Conservation (phyloP, 1,284 basidiomycete genomes). For the Apiotrichum siamense region DNA sequence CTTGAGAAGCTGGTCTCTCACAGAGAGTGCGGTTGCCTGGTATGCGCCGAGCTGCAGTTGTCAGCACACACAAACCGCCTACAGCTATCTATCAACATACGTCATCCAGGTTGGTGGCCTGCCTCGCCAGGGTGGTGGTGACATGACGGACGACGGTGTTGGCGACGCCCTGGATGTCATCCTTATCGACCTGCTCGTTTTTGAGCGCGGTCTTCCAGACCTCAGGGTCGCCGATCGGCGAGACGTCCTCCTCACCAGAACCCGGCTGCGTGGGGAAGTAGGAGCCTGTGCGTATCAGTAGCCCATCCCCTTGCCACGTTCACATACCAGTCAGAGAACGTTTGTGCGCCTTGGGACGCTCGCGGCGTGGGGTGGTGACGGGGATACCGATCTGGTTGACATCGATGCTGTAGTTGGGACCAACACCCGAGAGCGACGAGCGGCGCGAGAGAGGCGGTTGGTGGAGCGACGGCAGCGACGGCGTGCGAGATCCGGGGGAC, state of each 20-base stretch:
- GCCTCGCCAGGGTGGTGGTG: constrained; percentile 77
- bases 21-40: constrained; percentile 55
- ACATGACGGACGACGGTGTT: constrained; percentile 73
- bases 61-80: constrained; percentile 34
- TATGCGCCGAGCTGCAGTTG: constrained; percentile 44
- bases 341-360: constrained; percentile 37
- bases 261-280: constrained; percentile 53
- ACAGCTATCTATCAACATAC: constrained; percentile 69
- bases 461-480: constrained; percentile 29
- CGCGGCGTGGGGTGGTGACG: constrained; percentile 36
- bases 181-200: constrained; percentile 29
- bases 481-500: constrained; percentile 24
- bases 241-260: constrained; percentile 66
- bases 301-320: background rate
- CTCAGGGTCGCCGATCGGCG: constrained; percentile 75
- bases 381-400: constrained; percentile 38
- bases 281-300: constrained; percentile 28
- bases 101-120: constrained; percentile 78
- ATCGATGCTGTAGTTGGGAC: constrained; percentile 33
- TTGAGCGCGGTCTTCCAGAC: constrained; percentile 62
- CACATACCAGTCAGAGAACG: constrained; percentile 40
- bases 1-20: constrained; percentile 70
- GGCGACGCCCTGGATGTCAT: constrained; percentile 58
- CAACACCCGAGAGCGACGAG: constrained; percentile 35
- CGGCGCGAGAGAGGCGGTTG: constrained; percentile 40